Conservation (phyloP, 2,329 filamentous ascomycete genomes). For the Didymella pinodella region DNA sequence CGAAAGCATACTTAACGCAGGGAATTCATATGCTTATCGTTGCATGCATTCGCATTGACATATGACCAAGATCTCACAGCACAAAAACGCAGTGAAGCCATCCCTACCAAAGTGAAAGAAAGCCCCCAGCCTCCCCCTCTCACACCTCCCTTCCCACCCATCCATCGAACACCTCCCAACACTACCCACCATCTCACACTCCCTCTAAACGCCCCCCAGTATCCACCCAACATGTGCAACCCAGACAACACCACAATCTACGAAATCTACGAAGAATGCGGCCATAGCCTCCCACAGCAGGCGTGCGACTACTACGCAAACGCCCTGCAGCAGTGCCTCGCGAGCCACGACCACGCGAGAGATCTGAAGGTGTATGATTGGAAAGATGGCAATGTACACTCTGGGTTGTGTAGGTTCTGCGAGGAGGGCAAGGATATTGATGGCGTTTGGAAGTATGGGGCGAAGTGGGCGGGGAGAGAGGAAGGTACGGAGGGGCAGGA, state of each 20-base stretch:
- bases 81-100: no score
- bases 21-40: no score
- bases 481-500: not conserved
- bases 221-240: constrained; percentile 1
- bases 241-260: constrained; percentile 1
- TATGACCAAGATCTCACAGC: no score
- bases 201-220: no score
- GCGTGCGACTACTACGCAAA: constrained; percentile 5
- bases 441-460: constrained; percentile 1
- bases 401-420: constrained; percentile 2
- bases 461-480: constrained; percentile 3
- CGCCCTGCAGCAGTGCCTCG: constrained; percentile 1
- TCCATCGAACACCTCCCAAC: no score
- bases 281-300: constrained; percentile 6
- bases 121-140: no score
- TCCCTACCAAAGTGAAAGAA: no score
- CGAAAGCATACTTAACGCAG: no score
- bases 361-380: not conserved
- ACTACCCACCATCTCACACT: no score
- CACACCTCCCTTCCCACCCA: no score
- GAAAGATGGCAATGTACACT: not conserved
- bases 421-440: constrained; percentile 6
- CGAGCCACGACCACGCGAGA: not conserved
- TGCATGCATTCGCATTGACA: no score
- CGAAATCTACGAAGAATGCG: constrained; percentile 6